Base-by-base conservation (phyloP, 768 basidiomycete genomes). In the Tulasnella sp. region DNA sequence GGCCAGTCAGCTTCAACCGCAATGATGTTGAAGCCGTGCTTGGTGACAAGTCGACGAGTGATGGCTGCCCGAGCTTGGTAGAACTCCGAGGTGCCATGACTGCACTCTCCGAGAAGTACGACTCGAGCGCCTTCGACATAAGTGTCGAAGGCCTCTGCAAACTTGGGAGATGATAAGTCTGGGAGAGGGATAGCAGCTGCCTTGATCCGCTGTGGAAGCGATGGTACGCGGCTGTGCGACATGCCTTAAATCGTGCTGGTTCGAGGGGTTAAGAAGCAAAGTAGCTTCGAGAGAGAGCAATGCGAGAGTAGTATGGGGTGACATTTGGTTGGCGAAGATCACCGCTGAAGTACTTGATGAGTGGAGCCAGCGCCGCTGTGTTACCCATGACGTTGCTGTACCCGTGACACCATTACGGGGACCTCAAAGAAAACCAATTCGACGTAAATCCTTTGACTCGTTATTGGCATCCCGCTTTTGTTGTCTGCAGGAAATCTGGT, bases 81-180 rank as follows among this genome's bases (percentile, higher is more conserved):
- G 78, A 83, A 83, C 73, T 83, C 82, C 70, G 81, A 83, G 16
- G 83, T 83, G 39, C 83, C 83, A 78, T 83, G 83, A 37, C 82
- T 82, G 51, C 79, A 82, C 73, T 83, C 83, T 23, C 83, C 83
- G 78, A 83, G 82, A 76, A 84, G 80, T 20, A 83, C 81, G 44
- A 83, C 79, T 70, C 81, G 81, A 15, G 82, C 81, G 48, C 82
- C 81, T 16, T 81, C 81, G 81, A 67, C 87, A 83, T 67, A 81
- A 83, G 82, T 79, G 85, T 83, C 85, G 86, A 78, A 87, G 87
- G 83, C 90, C 91, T 46, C 86, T 93, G 78, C 91, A 67, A 67
- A 67, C 10, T 35, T 67, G 4, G 29, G 32, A 3, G 61, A 67
- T 18, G 61, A 67, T 11, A 67, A 35, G 61, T 67, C 61, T 35